Percentiles rank a stretch among this genome's conserved stretches.
Evolutionary conservation across 306 rosid genomes (phyloP).

Genomic region (Prunus persica): Prunus_persica_NCBIv2 NC_034013.1:13517001-13517500

Average conservation of each 20-base stretch:
- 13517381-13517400: slow-evolving; percentile 68
- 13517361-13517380: slow-evolving; percentile 63
- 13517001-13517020: slow-evolving; percentile 40
- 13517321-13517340: slow-evolving; percentile 65
- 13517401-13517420: slow-evolving; percentile 58
- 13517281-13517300: slow-evolving; percentile 48
- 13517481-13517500: neutral
- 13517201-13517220: slow-evolving; percentile 53
- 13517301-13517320: slow-evolving; percentile 62
- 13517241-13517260: slow-evolving; percentile 66
- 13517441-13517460: slow-evolving; percentile 49
- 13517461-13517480: slow-evolving; percentile 23
- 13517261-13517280: slow-evolving; percentile 76
- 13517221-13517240: slow-evolving; percentile 58
- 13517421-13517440: slow-evolving; percentile 55
- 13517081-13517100: slow-evolving; percentile 78
- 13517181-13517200: slow-evolving; percentile 70
- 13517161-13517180: slow-evolving; percentile 54
- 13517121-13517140: slow-evolving; percentile 36
- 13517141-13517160: slow-evolving; percentile 50
- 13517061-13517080: slow-evolving; percentile 59
- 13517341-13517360: slow-evolving; percentile 58
- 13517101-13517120: slow-evolving; percentile 65
- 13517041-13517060: slow-evolving; percentile 57
- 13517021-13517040: slow-evolving; percentile 47